These are phyloP conservation scores for Cordyceps cicadae DNA, from an alignment of 2,329 filamentous ascomycete genomes.

Conservation along the genomic window DNA sequence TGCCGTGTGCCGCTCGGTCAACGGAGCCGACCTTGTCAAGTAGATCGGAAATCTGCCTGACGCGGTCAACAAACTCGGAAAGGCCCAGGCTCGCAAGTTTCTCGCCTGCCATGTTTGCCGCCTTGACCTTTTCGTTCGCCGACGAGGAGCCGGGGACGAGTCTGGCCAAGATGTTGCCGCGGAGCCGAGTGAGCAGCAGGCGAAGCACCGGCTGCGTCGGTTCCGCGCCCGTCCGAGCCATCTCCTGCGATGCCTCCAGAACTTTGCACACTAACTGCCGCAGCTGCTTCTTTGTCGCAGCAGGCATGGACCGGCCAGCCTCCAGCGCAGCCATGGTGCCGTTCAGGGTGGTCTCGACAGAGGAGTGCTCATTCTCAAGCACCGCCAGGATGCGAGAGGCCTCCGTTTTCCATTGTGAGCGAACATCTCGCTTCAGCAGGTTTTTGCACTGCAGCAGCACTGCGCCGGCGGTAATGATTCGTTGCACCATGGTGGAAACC, in stretches of 20 bases:
- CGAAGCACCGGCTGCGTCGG: slow-evolving; percentile 52
- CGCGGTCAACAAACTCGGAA: slow-evolving; percentile 63
- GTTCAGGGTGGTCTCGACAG: slow-evolving; percentile 45
- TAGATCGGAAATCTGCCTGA: slow-evolving; percentile 62
- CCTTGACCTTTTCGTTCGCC: slow-evolving; percentile 61
- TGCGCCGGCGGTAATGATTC: slow-evolving; percentile 64
- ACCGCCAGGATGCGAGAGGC: slow-evolving; percentile 62
- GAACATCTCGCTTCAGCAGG: slow-evolving; percentile 70
- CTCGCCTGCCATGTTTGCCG: slow-evolving; percentile 60
- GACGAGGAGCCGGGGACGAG: slow-evolving; percentile 59
- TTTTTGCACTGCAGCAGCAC: slow-evolving; percentile 77
- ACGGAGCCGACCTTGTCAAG: slow-evolving; percentile 57
- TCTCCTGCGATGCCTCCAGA: slow-evolving; percentile 40
- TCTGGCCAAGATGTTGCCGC: slow-evolving; percentile 56
- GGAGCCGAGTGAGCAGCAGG: slow-evolving; percentile 59
- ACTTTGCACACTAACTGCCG: slow-evolving; percentile 51
- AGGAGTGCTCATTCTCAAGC: slow-evolving; percentile 49
- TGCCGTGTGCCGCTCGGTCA: slow-evolving; percentile 58
- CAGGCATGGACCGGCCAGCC: slow-evolving; percentile 54
- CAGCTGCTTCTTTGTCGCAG: slow-evolving; percentile 52
- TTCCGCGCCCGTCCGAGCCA: slow-evolving; percentile 31
- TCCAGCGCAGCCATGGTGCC: slow-evolving; percentile 56
- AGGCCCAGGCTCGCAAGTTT: slow-evolving; percentile 61
- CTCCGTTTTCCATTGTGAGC: slow-evolving; percentile 68
- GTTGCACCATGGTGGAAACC: slow-evolving; percentile 32